phyloP scores from a whole-genome alignment of 441 rosid genomes.

The Bruguiera hainesii region DNA sequence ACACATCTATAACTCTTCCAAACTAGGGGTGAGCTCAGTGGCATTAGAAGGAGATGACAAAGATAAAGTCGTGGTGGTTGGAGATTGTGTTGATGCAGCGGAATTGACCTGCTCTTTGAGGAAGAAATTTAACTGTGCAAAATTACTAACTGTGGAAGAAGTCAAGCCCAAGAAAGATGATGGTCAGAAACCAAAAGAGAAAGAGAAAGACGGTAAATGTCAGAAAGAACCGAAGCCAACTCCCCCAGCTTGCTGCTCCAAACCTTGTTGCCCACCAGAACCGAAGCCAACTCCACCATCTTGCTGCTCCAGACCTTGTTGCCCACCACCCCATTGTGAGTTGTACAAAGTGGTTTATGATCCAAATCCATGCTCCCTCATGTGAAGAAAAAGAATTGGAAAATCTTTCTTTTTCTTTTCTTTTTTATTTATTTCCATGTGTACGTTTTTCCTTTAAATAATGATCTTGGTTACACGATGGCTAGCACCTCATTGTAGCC shows the following conservation, averaged over 20 bases:
- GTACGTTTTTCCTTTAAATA: no score
- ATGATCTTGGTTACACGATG: no score
- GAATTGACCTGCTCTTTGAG: slow-evolving; percentile 14
- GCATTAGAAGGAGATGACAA: slow-evolving; percentile 15
- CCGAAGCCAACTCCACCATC: no score
- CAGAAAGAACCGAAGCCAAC: background rate
- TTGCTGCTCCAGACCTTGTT: no score
- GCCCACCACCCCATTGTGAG: slow-evolving; percentile 18
- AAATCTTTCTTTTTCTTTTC: no score
- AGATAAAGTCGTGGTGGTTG: slow-evolving; percentile 17
- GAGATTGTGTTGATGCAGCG: slow-evolving; percentile 19
- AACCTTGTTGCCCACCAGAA: no score
- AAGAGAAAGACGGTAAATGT: no score
- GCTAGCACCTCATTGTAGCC: no score
- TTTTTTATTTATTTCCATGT: no score
- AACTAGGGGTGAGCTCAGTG: slow-evolving; percentile 16
- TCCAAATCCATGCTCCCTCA: slow-evolving; percentile 25
- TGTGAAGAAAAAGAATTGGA: slow-evolving; percentile 13
- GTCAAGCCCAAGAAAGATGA: background rate
- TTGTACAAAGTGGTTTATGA: slow-evolving; percentile 13
- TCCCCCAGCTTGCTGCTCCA: background rate
- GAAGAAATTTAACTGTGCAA: slow-evolving; percentile 28
- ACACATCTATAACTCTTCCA: background rate
- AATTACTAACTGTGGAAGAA: slow-evolving; percentile 24
- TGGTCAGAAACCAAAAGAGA: background rate